Evolutionary conservation across 2,329 filamentous ascomycete species (phyloP), one percentile per base, ranked within the genome.

Genomic region (Neofusicoccum umdonicola): DNA sequence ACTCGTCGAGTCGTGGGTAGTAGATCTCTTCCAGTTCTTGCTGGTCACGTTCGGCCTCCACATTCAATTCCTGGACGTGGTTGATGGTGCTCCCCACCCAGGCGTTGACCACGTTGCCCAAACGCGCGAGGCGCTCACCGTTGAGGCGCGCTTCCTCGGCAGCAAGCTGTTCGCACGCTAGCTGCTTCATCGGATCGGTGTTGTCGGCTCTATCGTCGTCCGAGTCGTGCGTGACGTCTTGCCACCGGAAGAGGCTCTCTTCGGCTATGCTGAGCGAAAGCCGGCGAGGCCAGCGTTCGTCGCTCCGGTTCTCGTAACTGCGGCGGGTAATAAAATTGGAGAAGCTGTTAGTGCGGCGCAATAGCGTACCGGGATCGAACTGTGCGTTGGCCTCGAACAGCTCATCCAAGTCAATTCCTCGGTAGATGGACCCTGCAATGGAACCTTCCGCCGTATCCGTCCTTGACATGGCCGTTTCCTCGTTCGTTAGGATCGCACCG

Each of bases 221-320:
- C 3, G 19, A 9, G 3, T 81, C 75, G 4, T 58, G 27, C 6
- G 52, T 50, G 31, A 89, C 76, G 54, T 85, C 83, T 4, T 85
- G 80, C 90, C 90, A 93, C 15, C 79, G 81, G 1, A 93, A 78
- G 7, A 93, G 79, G n/a, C 88, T 90, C 66, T 92, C 89, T 76
- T 91, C 90, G 1, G 89, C 90, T 50, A 89, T 84, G 65, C 88
- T 88, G 74, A 93, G 93, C 3, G 90, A 93, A 67, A 93, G 82
- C 48, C 90, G 85, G 1, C 90, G 87, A 1, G 90, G 86, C 85
- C 88, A 91, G 65, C 85, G 85, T 61, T 69, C 74, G 35, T 73
- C 71, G 31, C 70, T 66, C 27, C 45, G 42, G 15, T 39, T 48
- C 17, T 62, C 52, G 13, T 52, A 54, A 41, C 17, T 52, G 35